Evolutionary conservation across 148 eudicot genomes (phyloP).

Genomic region (Drosera capensis): DNA sequence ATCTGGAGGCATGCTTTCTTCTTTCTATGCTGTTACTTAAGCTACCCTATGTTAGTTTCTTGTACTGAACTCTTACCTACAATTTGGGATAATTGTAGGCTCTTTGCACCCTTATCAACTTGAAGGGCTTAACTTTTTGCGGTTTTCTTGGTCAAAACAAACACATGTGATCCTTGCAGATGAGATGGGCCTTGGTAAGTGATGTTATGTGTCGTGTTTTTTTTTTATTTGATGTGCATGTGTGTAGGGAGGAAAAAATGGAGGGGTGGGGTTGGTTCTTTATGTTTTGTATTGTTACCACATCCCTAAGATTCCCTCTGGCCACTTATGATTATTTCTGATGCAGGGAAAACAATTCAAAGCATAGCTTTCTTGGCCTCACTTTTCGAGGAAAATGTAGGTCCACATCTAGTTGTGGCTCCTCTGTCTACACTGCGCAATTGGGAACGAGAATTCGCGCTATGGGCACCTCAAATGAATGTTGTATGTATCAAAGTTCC

Average conservation of each 20-base stretch:
- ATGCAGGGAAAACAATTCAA: constrained; percentile 87
- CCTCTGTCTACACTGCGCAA: constrained; percentile 91
- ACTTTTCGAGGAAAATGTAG: constrained; percentile 41
- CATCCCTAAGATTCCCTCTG: not conserved
- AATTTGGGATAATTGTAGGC: constrained; percentile 20
- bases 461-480: constrained; percentile 93
- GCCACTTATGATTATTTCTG: constrained; percentile 3
- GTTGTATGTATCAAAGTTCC: constrained; percentile 45
- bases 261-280: too few relatives aligned
- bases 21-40: not conserved
- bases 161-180: constrained; percentile 64
- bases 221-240: too few relatives aligned
- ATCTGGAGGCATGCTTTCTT: constrained; percentile 35
- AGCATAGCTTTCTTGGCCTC: constrained; percentile 86
- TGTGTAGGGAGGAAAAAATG: too few relatives aligned
- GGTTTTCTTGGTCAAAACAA: constrained; percentile 47
- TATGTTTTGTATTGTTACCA: not conserved
- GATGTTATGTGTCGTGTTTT: too few relatives aligned
- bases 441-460: constrained; percentile 92
- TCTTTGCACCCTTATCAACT: constrained; percentile 60
- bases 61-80: not conserved
- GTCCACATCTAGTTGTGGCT: constrained; percentile 76
- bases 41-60: not conserved
- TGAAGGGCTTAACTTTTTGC: constrained; percentile 50
- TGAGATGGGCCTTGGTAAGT: constrained; percentile 64